A percentile compares a stretch with the other conserved stretches of the same genome.
These are phyloP conservation scores for Chalaropsis thielavioides DNA, from an alignment of 2,329 filamentous ascomycete genomes.

Conservation along the genomic window DNA sequence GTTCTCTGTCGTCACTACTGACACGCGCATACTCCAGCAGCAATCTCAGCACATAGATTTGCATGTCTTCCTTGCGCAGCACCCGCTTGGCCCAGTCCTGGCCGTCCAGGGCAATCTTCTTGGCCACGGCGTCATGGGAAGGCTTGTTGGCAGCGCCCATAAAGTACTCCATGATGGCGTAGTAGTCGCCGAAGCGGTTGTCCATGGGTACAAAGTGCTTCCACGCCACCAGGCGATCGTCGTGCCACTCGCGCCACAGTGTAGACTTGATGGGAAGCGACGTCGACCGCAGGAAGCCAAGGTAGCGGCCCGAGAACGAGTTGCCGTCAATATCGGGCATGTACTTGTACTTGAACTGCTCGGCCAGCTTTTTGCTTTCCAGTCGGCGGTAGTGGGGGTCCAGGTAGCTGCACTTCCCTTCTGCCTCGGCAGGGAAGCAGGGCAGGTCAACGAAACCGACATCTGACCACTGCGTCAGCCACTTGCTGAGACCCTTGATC, in stretches of 20 bases:
- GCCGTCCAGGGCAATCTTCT: conserved; percentile 50
- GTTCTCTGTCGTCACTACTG: conserved; percentile 35
- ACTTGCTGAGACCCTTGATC: conserved; percentile 34
- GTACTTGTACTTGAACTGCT: conserved; percentile 51
- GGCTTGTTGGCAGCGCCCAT: conserved; percentile 30
- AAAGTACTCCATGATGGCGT: conserved; percentile 61
- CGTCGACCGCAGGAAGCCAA: conserved; percentile 53
- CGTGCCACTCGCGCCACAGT: conserved; percentile 69
- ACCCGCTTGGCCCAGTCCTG: conserved; percentile 55
- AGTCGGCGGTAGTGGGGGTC: conserved; percentile 61
- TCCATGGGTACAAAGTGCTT: conserved; percentile 72
- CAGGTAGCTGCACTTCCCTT: conserved; percentile 61
- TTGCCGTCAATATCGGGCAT: conserved; percentile 67
- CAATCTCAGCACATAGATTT: conserved; percentile 52
- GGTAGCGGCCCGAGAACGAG: conserved; percentile 53
- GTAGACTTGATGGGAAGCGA: conserved; percentile 64
- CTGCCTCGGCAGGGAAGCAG: conserved; percentile 34
- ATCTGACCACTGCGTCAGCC: conserved; percentile 36
- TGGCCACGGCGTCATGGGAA: conserved; percentile 33
- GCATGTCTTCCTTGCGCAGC: conserved; percentile 57
- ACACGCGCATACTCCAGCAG: conserved; percentile 49
- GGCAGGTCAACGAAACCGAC: conserved; percentile 41
- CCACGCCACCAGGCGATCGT: conserved; percentile 59
- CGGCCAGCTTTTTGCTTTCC: conserved; percentile 29
- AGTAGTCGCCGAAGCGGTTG: conserved; percentile 56